Evolutionary conservation across 371 early-diverging fungal species (phyloP), one percentile per base, ranked within the genome.

Genomic region (Lichtheimia corymbifera): DNA sequence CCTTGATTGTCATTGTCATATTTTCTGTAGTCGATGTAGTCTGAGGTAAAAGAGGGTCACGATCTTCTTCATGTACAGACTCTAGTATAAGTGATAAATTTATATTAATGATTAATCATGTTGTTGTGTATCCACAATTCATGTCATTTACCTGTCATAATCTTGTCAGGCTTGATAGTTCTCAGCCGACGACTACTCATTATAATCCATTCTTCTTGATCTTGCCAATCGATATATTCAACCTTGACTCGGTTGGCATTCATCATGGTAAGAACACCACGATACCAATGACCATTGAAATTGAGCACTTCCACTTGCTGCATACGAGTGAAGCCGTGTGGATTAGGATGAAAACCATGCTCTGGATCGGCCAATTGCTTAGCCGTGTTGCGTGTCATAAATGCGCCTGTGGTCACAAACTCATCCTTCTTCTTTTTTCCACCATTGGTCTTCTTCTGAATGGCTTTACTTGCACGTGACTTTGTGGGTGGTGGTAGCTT

Each of bases 201-300:
- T 6, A 78, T 79, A n/a, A 87, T 71, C 88, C 88, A 87, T 57
- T 87, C 87, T 52, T 85, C 86, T 54, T 80, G 76, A 9, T 75
- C 62, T 13, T 76, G 74, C 85, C 87, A 86, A 17, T 79, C 87
- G 28, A 68, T 66, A 59, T 85, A 87, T 22, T 61, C 65, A 1
- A 86, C 74, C 50, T 72, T 73, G 35, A 87, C 83, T 66, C 73
- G 82, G 3, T 76, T 72, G 13, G 67, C 68, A 22, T 79, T 55
- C 68, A 85, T 69, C 50, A 64, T 68, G 9, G 74, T 73, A 52
- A 87, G 66, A 0, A 63, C 42, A 12, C 82, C 88, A 15, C 70
- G 77, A 45, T 83, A 78, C 83, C 79, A 80, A n/a, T 61, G 72
- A 2, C 81, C 78, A 56, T 82, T 82, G 30, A 77, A 68, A 44